Conservation (phyloP, 306 rosid genomes). For the Dryas drummondii region DNA sequence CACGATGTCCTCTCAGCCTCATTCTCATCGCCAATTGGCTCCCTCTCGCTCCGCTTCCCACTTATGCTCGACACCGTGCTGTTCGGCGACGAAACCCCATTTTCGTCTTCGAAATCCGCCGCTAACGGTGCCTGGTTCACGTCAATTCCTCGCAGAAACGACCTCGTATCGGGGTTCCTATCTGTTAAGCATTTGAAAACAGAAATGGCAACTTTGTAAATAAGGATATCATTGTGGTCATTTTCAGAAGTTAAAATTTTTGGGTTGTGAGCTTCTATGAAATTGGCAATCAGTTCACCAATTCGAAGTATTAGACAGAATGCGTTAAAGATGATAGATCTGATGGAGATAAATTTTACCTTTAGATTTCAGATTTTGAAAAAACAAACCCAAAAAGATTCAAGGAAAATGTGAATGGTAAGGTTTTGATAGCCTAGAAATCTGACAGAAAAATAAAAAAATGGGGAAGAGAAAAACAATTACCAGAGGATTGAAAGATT, state of each 20-base stretch:
- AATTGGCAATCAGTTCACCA: neutral
- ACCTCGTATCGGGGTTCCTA: slow-evolving; percentile 49
- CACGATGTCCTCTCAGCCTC: slow-evolving; percentile 69
- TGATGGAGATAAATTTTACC: neutral
- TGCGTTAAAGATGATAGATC: neutral
- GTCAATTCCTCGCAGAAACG: slow-evolving; percentile 57
- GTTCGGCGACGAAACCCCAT: slow-evolving; percentile 82
- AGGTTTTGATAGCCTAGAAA: no score
- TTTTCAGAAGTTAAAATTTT: neutral
- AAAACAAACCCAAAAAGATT: neutral
- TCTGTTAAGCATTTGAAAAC: slow-evolving; percentile 23
- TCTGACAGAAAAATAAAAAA: no score
- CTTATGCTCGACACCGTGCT: slow-evolving; percentile 82
- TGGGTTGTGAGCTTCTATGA: neutral
- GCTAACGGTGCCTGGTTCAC: slow-evolving; percentile 44
- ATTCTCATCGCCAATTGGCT: slow-evolving; percentile 52
- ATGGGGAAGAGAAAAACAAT: neutral
- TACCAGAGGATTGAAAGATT: slow-evolving; percentile 58
- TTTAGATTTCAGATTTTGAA: neutral
- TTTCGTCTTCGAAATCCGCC: slow-evolving; percentile 56
- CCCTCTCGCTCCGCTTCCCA: slow-evolving; percentile 82
- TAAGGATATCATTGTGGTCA: neutral
- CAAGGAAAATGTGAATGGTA: neutral
- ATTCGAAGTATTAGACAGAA: neutral
- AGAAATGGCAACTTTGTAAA: slow-evolving; percentile 22